Evolutionary conservation across 371 early-diverging fungal genomes (phyloP).

Genomic region (Rhizopus microsporus): DNA sequence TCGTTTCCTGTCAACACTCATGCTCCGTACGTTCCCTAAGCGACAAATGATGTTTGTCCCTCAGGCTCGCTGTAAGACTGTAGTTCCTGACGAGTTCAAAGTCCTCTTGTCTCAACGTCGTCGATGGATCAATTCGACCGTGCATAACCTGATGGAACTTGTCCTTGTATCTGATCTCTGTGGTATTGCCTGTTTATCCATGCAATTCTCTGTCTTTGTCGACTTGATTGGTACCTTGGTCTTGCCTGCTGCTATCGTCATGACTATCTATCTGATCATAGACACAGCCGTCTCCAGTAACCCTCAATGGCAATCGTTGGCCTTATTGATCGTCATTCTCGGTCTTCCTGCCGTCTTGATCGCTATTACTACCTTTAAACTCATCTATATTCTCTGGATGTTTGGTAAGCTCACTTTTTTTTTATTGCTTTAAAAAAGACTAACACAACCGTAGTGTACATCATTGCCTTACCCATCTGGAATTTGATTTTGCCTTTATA

Average conservation of each 20-base stretch:
- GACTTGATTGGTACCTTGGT: constrained; percentile 86
- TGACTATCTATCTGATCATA: constrained; percentile 58
- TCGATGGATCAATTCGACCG: constrained; percentile 92
- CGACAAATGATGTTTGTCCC: constrained; percentile 94
- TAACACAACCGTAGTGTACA: constrained; percentile 36
- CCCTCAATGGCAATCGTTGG: constrained; percentile 66
- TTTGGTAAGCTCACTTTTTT: constrained; percentile 42
- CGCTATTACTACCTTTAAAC: constrained; percentile 79
- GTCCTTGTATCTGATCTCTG: constrained; percentile 84
- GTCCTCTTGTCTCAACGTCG: constrained; percentile 86
- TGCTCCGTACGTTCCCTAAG: constrained; percentile 92
- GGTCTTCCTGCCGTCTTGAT: constrained; percentile 88
- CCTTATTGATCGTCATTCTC: constrained; percentile 66
- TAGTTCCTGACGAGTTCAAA: constrained; percentile 79
- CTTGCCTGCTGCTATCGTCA: constrained; percentile 79
- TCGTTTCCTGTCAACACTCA: constrained; percentile 92
- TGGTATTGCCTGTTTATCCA: constrained; percentile 87
- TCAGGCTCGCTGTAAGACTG: constrained; percentile 81
- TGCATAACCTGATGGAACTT: constrained; percentile 92
- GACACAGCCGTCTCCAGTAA: constrained; percentile 48
- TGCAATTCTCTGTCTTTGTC: constrained; percentile 85
- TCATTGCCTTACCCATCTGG: constrained; percentile 91
- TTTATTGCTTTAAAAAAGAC: background rate
- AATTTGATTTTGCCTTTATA: constrained; percentile 90
- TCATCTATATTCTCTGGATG: constrained; percentile 84